phyloP scores from a whole-genome alignment of 108 stramenopile genomes.

The Skeletonema tropicum region DNA sequence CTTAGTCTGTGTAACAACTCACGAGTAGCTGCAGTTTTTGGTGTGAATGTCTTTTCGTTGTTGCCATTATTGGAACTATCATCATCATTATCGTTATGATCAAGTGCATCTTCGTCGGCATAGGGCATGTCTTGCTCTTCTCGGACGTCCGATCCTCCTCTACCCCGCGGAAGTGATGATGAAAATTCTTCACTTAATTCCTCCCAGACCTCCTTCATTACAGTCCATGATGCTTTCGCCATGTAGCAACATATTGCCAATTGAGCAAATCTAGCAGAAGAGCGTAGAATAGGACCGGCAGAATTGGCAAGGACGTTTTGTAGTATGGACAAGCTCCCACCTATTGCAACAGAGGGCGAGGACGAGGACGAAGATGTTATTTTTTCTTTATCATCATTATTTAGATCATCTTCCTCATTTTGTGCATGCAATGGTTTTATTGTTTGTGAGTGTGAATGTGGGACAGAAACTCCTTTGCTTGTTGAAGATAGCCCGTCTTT shows the following conservation, averaged over 20 bases:
- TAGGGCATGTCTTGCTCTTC: conserved; percentile 54
- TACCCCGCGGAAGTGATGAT: background rate
- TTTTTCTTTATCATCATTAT: background rate
- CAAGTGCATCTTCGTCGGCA: conserved; percentile 15
- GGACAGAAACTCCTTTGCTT: background rate
- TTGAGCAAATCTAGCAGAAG: conserved; percentile 19
- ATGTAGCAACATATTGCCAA: conserved; percentile 29
- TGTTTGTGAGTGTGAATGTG: background rate
- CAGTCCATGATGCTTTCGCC: conserved; percentile 25
- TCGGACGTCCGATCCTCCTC: conserved; percentile 18
- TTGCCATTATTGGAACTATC: background rate
- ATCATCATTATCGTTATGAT: background rate
- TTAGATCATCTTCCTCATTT: background rate
- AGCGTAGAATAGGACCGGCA: conserved; percentile 21
- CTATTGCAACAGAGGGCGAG: background rate
- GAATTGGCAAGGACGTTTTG: conserved; percentile 13
- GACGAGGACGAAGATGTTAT: background rate
- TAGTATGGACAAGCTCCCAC: conserved; percentile 4
- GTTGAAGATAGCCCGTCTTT: background rate
- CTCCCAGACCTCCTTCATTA: conserved; percentile 43
- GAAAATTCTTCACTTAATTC: conserved; percentile 35
- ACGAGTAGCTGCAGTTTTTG: conserved; percentile 27
- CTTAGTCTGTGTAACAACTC: conserved; percentile 30
- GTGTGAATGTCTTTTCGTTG: conserved; percentile 2
- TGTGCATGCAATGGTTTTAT: background rate